These are phyloP conservation scores for Begonia peltatifolia DNA, from an alignment of 306 rosid species.

Conservation along the genomic window DNA sequence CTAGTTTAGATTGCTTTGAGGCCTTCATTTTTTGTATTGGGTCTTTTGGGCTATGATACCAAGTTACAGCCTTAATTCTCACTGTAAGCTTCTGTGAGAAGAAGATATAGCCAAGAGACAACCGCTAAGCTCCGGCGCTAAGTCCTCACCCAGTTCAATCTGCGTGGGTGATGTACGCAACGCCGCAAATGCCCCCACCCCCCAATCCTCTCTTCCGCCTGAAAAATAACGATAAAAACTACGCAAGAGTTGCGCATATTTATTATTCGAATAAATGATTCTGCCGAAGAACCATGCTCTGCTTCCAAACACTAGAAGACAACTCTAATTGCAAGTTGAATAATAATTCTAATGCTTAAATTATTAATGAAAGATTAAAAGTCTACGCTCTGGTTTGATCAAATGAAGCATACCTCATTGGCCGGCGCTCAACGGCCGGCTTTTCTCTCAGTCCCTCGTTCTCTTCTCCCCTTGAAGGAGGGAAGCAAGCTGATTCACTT, in stretches of 20 bases:
- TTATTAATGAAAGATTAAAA: neutral
- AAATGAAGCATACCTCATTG: neutral
- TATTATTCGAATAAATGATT: neutral
- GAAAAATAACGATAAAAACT: neutral
- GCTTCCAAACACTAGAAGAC: slow-evolving; percentile 3
- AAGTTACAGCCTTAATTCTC: too few relatives aligned
- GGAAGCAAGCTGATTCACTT: neutral
- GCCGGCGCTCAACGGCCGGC: neutral
- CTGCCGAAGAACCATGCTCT: neutral
- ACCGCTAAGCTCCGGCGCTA: too few relatives aligned
- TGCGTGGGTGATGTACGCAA: too few relatives aligned
- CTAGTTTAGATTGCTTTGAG: too few relatives aligned
- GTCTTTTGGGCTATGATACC: too few relatives aligned
- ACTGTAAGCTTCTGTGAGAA: too few relatives aligned
- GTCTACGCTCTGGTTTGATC: neutral
- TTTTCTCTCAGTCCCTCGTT: neutral
- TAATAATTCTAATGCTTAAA: neutral
- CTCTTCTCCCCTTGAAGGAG: neutral
- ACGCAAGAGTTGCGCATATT: neutral
- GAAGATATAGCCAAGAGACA: too few relatives aligned
- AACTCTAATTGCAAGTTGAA: neutral
- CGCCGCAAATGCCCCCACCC: neutral
- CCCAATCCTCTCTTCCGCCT: neutral
- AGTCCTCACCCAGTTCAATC: too few relatives aligned
- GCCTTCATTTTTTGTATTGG: too few relatives aligned